phyloP scores from a whole-genome alignment of 371 early-diverging fungal genomes.

The Globomyces sp. region DNA sequence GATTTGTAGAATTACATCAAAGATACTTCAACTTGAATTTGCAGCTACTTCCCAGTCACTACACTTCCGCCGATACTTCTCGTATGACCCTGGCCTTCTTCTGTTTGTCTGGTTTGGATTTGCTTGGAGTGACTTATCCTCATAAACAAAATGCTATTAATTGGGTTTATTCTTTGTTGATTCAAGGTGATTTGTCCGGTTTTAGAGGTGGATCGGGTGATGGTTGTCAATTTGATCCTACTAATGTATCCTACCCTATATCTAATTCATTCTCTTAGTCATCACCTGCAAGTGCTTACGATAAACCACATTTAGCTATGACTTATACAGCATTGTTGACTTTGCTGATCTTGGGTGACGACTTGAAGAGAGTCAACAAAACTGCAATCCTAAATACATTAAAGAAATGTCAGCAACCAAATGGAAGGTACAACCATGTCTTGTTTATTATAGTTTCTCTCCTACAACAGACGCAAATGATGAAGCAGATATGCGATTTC shows the following conservation, averaged over 20 bases:
- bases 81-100: slow-evolving; percentile 89
- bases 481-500: slow-evolving; percentile 87
- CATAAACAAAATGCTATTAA: slow-evolving; percentile 76
- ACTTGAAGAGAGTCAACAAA: slow-evolving; percentile 77
- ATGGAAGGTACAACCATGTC: slow-evolving; percentile 63
- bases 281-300: slow-evolving; percentile 53
- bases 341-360: slow-evolving; percentile 84
- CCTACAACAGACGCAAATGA: slow-evolving; percentile 56
- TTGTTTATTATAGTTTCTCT: slow-evolving; percentile 52
- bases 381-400: slow-evolving; percentile 62
- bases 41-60: slow-evolving; percentile 68
- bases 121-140: slow-evolving; percentile 67
- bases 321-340: slow-evolving; percentile 87
- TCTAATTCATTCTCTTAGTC: too few species aligned
- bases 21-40: slow-evolving; percentile 73
- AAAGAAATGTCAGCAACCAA: slow-evolving; percentile 62
- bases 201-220: slow-evolving; percentile 50
- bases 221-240: neutral
- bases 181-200: slow-evolving; percentile 48
- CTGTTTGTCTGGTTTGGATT: slow-evolving; percentile 73
- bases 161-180: slow-evolving; percentile 95
- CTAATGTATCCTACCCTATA: slow-evolving; percentile 11
- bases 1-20: slow-evolving; percentile 10
- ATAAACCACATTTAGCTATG: slow-evolving; percentile 70
- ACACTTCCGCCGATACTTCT: slow-evolving; percentile 71